These are phyloP conservation scores for Prosopis cineraria DNA, from an alignment of 306 rosid genomes.

Conservation along the genomic window DNA sequence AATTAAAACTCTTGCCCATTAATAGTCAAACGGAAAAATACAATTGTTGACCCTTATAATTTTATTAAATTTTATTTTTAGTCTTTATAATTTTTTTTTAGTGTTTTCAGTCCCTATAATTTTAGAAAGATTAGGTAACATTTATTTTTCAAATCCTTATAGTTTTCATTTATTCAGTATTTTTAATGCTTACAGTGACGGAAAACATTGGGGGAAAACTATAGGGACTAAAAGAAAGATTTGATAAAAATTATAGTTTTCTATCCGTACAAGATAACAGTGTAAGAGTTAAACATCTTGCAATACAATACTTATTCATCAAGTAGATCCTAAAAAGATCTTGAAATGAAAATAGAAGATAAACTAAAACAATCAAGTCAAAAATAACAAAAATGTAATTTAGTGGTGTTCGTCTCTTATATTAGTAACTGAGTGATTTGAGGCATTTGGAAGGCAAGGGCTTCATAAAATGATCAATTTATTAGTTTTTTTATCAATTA, in stretches of 20 bases:
- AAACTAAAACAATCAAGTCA: not conserved
- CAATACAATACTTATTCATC: not conserved
- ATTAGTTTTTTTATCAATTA: too few relatives aligned
- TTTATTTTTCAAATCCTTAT: too few relatives aligned
- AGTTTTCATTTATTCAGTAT: too few relatives aligned
- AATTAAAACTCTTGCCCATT: too few relatives aligned
- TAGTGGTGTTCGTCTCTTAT: not conserved
- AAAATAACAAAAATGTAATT: not conserved
- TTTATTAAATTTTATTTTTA: too few relatives aligned
- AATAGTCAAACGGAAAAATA: not conserved
- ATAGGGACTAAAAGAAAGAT: too few relatives aligned
- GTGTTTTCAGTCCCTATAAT: too few relatives aligned
- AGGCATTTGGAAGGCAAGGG: not conserved
- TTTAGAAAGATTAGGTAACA: too few relatives aligned
- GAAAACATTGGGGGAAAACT: too few relatives aligned
- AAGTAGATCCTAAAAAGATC: not conserved
- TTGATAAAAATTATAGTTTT: not conserved
- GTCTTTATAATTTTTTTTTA: too few relatives aligned
- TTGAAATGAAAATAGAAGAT: not conserved
- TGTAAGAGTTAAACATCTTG: not conserved
- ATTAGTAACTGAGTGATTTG: not conserved
- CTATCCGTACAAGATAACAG: not conserved
- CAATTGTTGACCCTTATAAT: too few relatives aligned
- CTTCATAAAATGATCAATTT: conserved; percentile 50
- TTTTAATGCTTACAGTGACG: too few relatives aligned